Evolutionary conservation across 176 grass and related monocot species (phyloP).

Genomic region (Otatea glauca): DNA sequence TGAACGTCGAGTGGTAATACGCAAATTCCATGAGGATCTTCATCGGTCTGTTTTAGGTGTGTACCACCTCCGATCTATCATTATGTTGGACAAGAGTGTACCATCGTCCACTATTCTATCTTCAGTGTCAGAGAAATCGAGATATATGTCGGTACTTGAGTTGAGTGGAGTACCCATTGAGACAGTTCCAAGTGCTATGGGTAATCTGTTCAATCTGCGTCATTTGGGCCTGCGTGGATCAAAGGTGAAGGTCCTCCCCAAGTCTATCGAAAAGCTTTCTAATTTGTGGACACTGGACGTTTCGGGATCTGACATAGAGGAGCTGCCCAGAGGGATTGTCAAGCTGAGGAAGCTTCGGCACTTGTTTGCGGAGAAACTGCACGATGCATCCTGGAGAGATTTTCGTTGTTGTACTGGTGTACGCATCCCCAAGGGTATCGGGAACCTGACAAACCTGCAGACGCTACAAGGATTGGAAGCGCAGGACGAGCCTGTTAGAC

Average conservation of each 20-base stretch:
- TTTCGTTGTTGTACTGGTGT: not conserved
- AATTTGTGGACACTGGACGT: constrained; percentile 23
- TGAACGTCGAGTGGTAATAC: not conserved
- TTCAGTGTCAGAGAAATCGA: not conserved
- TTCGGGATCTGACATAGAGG: not conserved
- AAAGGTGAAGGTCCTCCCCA: constrained; percentile 37
- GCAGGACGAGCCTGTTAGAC: not conserved
- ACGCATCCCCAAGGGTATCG: not conserved
- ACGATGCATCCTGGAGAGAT: not conserved
- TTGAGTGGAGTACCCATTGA: not conserved
- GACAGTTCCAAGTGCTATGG: constrained; percentile 16
- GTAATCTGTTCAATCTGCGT: constrained; percentile 30
- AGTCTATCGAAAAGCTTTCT: constrained; percentile 19
- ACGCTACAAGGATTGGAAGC: constrained; percentile 27
- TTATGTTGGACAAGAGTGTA: not conserved
- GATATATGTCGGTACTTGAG: constrained; percentile 32
- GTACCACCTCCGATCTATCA: not conserved
- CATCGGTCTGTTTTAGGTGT: not conserved
- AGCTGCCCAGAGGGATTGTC: constrained; percentile 7
- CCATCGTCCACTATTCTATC: not conserved
- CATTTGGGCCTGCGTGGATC: constrained; percentile 40
- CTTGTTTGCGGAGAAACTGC: constrained; percentile 20
- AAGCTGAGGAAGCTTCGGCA: constrained; percentile 35
- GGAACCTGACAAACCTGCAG: constrained; percentile 31
- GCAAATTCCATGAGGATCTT: not conserved